These are phyloP conservation scores for Lactarius quietus DNA, from an alignment of 768 basidiomycete species.

Conservation along the genomic window DNA sequence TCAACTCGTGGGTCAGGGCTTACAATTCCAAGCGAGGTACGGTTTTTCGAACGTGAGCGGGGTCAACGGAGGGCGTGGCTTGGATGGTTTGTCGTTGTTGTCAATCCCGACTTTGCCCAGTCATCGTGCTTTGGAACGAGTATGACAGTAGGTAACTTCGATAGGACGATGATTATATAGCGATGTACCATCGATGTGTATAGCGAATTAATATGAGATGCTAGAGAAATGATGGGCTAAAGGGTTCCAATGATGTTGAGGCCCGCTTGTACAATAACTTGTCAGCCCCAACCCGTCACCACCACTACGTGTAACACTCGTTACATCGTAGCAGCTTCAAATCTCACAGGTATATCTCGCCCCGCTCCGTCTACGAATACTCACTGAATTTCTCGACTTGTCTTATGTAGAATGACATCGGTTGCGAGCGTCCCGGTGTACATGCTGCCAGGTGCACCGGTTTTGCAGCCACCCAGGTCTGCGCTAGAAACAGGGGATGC, in stretches of 20 bases:
- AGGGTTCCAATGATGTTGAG: constrained; percentile 11
- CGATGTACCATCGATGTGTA: constrained; percentile 5
- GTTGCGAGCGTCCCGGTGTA: constrained; percentile 68
- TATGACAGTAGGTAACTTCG: not conserved
- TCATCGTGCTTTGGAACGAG: not conserved
- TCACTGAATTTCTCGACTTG: constrained; percentile 15
- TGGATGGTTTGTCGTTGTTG: not conserved
- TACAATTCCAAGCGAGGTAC: not conserved
- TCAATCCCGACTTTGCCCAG: not conserved
- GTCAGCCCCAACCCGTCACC: constrained; percentile 24
- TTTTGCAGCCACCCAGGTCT: constrained; percentile 74
- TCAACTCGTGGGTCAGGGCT: too few species aligned
- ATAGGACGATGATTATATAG: constrained; percentile 8
- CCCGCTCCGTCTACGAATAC: not conserved
- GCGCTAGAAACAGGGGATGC: constrained; percentile 60
- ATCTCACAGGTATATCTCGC: not conserved
- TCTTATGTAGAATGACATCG: constrained; percentile 53
- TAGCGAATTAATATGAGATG: constrained; percentile 8
- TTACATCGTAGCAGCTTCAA: constrained; percentile 21
- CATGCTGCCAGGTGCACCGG: constrained; percentile 67
- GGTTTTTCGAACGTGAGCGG: not conserved
- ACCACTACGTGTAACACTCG: constrained; percentile 19
- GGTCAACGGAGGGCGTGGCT: constrained; percentile 1
- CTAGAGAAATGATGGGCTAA: constrained; percentile 11
- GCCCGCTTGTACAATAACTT: constrained; percentile 14